Percentiles rank a stretch among this genome's conserved stretches.
Evolutionary conservation across 2,329 filamentous ascomycete genomes (phyloP).

Genomic region (Fusarium begoniae): DNA sequence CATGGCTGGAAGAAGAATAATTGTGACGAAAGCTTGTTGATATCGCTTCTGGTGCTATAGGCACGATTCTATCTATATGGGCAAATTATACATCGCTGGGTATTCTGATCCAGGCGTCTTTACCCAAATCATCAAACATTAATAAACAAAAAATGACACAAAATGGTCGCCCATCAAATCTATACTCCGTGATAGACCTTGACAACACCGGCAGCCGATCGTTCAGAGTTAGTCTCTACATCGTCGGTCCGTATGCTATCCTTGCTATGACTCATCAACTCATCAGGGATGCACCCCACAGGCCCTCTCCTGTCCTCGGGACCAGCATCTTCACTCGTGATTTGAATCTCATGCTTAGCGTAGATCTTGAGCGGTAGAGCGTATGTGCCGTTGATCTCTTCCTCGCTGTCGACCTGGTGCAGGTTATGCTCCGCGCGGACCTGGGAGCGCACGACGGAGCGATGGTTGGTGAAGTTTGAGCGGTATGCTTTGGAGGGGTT

Average conservation of each 20-base stretch:
- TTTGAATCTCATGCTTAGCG: conserved; percentile 47
- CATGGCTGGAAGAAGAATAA: too few relatives aligned
- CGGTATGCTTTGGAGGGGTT: conserved; percentile 41
- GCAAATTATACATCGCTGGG: conserved; percentile 2
- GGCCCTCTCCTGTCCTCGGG: conserved; percentile 34
- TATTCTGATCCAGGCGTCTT: conserved; percentile 14
- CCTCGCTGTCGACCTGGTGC: conserved; percentile 48
- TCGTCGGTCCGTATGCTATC: conserved; percentile 37
- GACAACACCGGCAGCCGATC: conserved; percentile 40
- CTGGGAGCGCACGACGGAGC: conserved; percentile 37
- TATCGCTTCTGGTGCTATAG: conserved; percentile 13
- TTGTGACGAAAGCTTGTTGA: not conserved
- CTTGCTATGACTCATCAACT: conserved; percentile 26
- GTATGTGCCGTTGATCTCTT: conserved; percentile 48
- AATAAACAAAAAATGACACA: not conserved
- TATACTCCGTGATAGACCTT: conserved; percentile 43
- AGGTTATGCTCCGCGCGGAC: conserved; percentile 37
- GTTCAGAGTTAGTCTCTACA: conserved; percentile 37
- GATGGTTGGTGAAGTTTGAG: conserved; percentile 40
- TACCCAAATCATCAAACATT: conserved; percentile 9
- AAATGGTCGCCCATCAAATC: not conserved
- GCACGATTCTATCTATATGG: conserved; percentile 18
- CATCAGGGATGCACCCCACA: conserved; percentile 30
- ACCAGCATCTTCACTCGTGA: conserved; percentile 39
- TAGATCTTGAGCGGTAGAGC: conserved; percentile 51